Percentiles rank a stretch among this genome's conserved stretches.
These are phyloP conservation scores for Austroboletus niveus DNA, from an alignment of 1,284 basidiomycete genomes.

Conservation along the genomic window DNA sequence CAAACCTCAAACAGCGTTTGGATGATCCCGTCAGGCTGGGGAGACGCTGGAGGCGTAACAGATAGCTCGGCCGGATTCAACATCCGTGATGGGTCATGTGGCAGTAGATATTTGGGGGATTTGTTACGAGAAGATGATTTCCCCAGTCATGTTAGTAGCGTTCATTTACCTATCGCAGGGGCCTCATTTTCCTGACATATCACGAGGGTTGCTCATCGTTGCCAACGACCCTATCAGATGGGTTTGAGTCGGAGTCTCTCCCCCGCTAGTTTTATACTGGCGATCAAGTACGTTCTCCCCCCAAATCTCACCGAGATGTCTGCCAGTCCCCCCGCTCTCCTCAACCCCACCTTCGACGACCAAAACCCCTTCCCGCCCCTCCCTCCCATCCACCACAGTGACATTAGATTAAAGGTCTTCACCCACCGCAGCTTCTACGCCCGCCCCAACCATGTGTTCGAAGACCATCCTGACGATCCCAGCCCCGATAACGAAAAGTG, in stretches of 20 bases:
- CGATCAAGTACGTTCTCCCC: constrained; percentile 1
- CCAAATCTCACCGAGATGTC: constrained; percentile 7
- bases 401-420: constrained; percentile 54
- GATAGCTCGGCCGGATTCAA: neutral
- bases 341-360: constrained; percentile 21
- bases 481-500: constrained; percentile 79
- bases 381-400: constrained; percentile 15
- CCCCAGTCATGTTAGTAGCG: neutral
- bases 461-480: constrained; percentile 64
- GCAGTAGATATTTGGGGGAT: too few relatives aligned
- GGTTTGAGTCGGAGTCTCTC: constrained; percentile 5
- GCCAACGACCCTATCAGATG: neutral
- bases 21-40: neutral
- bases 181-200: neutral
- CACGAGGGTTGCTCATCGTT: neutral
- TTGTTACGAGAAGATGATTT: too few relatives aligned
- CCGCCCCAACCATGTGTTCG: constrained; percentile 68
- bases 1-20: neutral
- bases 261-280: neutral
- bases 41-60: neutral
- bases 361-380: constrained; percentile 27
- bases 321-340: neutral
- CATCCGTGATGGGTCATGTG: neutral
- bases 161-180: neutral
- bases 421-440: constrained; percentile 70